Base-by-base conservation (phyloP, 768 basidiomycete genomes). In the Cystofilobasidium bisporidii region DNA sequence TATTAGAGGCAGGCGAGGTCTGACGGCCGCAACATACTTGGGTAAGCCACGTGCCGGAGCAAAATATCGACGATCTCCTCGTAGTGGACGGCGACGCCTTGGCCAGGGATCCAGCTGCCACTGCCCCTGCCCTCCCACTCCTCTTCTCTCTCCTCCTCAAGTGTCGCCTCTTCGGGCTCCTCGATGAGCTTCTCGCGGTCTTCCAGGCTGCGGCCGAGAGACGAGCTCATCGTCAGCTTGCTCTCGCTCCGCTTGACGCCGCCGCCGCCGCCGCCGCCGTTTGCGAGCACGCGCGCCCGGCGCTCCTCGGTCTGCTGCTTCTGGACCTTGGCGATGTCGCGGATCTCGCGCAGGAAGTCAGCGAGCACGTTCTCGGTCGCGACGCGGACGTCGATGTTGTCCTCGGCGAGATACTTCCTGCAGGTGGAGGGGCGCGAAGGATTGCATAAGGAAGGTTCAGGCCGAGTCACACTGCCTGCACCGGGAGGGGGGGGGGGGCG, bases 371-470 rank as follows among this genome's bases (percentile, higher is more conserved):
- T 87, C 75, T 96, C 90, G 9, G 94, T 92, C 17, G 89, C 89
- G 12, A 89, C 85, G 17, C 89, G 83, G 20, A 99, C 92, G 73
- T 99, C 94, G 73, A 89, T 87, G 0, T 86, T 92, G 0, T 91
- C 91, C 76, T 99, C 96, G 1, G 90, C 90, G 18, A 98, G 85
- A 75, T 97, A 99, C 79, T 88, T 91, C 71, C 92, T 94, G 73
- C 22, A 67, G 38, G 18, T 8, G 18, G 2, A 14, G 57, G 30
- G 59, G 26, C 58, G 40, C 5, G 6, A 4, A 26, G 45, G 43
- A 28, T n/a, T 22, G 68, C 53, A 61, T 73, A 64, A 57, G 80
- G 88, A 78, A 26, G 14, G 33, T n/a, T 1, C n/a, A n/a, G n/a
- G n/a, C n/a, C n/a, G n/a, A n/a, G n/a, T n/a, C n/a, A n/a, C n/a